Base-by-base conservation (phyloP, 345 rosid species). In the Rhodamnia argentea region DNA sequence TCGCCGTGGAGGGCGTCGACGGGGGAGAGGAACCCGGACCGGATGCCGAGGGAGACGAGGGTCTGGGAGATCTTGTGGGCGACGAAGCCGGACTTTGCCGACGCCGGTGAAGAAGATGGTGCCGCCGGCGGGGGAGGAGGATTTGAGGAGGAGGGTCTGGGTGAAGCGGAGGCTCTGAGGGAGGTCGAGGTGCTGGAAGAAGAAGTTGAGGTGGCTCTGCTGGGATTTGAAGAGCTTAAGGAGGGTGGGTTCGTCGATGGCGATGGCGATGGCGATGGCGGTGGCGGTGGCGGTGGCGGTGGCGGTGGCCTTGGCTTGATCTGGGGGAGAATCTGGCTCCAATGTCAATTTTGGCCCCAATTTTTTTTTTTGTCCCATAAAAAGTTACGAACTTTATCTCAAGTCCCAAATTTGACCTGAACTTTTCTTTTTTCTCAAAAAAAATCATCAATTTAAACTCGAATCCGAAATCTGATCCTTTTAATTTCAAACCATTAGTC, bases 1-100 rank as follows among this genome's bases (percentile, higher is more conserved):
- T 96, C 98, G 44, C 99, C 98, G 84, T 98, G 98, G 62, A 98
- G 98, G 52, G 98, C 98, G 54, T 96, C 99, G 82, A 98, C 87
- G 26, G 99, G 99, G 90, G 95, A 91, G 86, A 96, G 94, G 90
- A 93, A 98, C 10, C 92, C 87, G 51, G 99, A 92, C 83, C 93
- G 95, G 85, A 95, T 91, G 87, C 94, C 94, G 78, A 98, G 92
- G 74, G 98, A 98, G 83, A 94, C 88, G 47, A 98, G 95, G 59
- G 99, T 96, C 89, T 95, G 98, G 10, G 99, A 96, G 88, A 98
- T 92, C 91, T 96, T 98, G 90, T 92, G 88, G 85, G 99, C 97
- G 83, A 98, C 98, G 93, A 98, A 95, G 52, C 98, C 98, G 47
- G 98, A 96, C 87, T 98, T n/a, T 98, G 1, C 98, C 99, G 87